Base-by-base conservation (phyloP, 257 asterid genomes). In the Gentiana straminea region DNA sequence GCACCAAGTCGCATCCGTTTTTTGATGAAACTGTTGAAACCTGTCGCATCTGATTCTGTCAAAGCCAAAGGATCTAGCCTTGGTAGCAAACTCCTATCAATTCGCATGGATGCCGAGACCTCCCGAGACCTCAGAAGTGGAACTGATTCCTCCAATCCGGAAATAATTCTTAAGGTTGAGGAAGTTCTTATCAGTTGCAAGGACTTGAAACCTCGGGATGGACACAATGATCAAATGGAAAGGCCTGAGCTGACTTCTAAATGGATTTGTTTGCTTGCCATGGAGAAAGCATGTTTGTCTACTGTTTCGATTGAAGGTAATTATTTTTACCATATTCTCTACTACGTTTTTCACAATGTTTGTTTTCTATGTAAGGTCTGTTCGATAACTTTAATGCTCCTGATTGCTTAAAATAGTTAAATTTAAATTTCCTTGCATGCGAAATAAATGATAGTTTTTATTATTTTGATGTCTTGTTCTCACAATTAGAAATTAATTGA, bases 281-380 rank as follows among this genome's bases (percentile, higher is more conserved):
- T 86, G 78, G 93, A 84, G 79, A 86, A 86, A 76, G 93, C 95
- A 62, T 83, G 85, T 74, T 49, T 77, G 60, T 83, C 95, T 49
- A 72, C 79, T 15, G 51, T 80, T 49, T 83, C 93, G 54, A 77
- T 83, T 52, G 95, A 83, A 86, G 95, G 95, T 83, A 43, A 55
- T 43, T n/a, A 24, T 24, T 45, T 59, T 39, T 4, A 8, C 45
- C 8, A 41, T 41, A 7, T 5, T 7, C 24, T 41, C 10, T 5
- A 41, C 9, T 10, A 41, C 24, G 2, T 2, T 41, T 2, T 41
- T 41, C 46, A 4, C 37, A 48, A 60, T 60, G 36, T 43, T 39
- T 24, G 47, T 33, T 66, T 52, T 5, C 46, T 41, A 10, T 41
- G 9, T 41, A 5, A 24, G 46, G 46, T 41, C 9, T 41, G 46